These are phyloP conservation scores for Microcyclosporella mali DNA, from an alignment of 2,329 filamentous ascomycete genomes.

Conservation along the genomic window DNA sequence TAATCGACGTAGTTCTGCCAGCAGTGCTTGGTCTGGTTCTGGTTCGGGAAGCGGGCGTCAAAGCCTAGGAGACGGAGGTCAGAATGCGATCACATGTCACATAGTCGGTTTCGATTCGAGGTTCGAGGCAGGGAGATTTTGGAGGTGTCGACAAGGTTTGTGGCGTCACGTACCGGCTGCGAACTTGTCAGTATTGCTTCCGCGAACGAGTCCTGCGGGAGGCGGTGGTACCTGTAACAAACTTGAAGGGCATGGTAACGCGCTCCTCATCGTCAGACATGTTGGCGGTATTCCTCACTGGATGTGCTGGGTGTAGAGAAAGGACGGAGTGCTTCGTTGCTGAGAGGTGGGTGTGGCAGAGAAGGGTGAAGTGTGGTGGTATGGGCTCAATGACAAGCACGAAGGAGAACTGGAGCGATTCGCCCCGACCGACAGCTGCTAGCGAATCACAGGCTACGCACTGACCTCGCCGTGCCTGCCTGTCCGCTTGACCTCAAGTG, in stretches of 20 bases:
- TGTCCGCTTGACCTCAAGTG: neutral
- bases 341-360: conserved; percentile 16
- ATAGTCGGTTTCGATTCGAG: neutral
- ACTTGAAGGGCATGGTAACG: conserved; percentile 99
- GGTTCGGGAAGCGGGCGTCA: conserved; percentile 97
- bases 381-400: conserved; percentile 8
- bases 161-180: conserved; percentile 29
- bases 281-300: conserved; percentile 45
- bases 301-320: conserved; percentile 12
- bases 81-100: neutral
- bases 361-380: conserved; percentile 8
- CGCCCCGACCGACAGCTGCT: conserved; percentile 2
- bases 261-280: conserved; percentile 89
- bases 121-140: too few species aligned
- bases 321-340: conserved; percentile 16
- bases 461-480: conserved; percentile 1
- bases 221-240: conserved; percentile 80
- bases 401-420: conserved; percentile 7
- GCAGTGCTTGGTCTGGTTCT: conserved; percentile 99
- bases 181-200: conserved; percentile 18
- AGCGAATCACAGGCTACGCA: conserved; percentile 3
- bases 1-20: conserved; percentile 99
- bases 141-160: conserved; percentile 1
- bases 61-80: conserved; percentile 60
- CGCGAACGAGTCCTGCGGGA: conserved; percentile 1